Percentiles rank a stretch among this genome's conserved stretches.
These are phyloP conservation scores for Colletotrichum abscissum DNA, from an alignment of 2,329 filamentous ascomycete species.

Conservation along the genomic window DNA sequence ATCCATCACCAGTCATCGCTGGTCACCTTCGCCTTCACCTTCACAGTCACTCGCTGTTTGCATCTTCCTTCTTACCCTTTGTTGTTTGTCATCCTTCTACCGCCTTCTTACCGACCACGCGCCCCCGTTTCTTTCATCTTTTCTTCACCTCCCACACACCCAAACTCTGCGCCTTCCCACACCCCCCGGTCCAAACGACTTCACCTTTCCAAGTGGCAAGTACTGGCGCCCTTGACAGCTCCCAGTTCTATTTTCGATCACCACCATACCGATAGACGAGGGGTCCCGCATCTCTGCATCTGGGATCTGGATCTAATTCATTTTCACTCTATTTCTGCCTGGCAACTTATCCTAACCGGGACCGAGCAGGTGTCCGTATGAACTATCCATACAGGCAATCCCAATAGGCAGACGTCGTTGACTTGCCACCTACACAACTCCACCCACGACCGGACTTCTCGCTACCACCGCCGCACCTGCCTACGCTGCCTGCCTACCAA, in stretches of 20 bases:
- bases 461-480: background rate
- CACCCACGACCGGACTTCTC: background rate
- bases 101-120: background rate
- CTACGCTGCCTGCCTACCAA: background rate
- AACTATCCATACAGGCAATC: background rate
- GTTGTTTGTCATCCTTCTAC: background rate
- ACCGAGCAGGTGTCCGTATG: background rate
- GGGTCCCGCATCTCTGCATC: background rate
- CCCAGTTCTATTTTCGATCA: background rate
- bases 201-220: background rate
- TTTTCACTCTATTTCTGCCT: conserved; percentile 2
- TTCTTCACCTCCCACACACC: background rate
- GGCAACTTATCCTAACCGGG: background rate
- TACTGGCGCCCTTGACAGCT: background rate
- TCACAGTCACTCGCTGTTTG: background rate
- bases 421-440: background rate
- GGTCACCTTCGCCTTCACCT: background rate
- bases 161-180: background rate
- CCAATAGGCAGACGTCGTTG: conserved; percentile 1
- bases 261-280: background rate
- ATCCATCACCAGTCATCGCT: background rate
- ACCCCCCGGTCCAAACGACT: background rate
- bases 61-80: background rate
- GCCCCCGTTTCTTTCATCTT: background rate
- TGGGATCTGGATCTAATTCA: background rate